Conservation (phyloP, 2,329 filamentous ascomycete species). For the Apiospora sp. region DNA sequence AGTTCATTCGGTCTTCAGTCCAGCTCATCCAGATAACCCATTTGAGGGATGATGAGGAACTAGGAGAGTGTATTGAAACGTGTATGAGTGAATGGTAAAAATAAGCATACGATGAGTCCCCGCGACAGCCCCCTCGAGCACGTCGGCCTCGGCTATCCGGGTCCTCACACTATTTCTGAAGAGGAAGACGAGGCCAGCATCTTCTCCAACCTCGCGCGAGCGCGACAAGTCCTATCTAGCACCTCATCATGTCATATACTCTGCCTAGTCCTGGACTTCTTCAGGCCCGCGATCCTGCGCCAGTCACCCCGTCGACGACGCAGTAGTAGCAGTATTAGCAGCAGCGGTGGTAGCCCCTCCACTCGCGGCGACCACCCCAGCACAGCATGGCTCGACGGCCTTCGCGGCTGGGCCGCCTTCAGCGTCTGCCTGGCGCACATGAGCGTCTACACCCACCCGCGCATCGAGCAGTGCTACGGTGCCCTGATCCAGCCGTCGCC, state of each 20-base stretch:
- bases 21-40: not conserved
- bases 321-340: not conserved
- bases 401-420: constrained; percentile 23
- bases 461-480: constrained; percentile 23
- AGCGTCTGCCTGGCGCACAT: constrained; percentile 18
- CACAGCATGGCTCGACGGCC: constrained; percentile 23
- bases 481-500: not conserved
- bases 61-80: not conserved
- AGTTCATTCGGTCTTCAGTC: not conserved
- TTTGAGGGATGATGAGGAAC: no score
- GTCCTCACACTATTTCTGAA: not conserved
- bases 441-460: constrained; percentile 23
- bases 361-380: not conserved
- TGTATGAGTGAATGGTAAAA: not conserved
- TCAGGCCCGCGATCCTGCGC: constrained; percentile 12
- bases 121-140: not conserved
- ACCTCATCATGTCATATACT: not conserved
- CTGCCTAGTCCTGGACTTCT: not conserved
- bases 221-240: not conserved
- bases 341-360: not conserved
- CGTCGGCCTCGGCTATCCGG: not conserved
- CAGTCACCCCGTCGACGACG: not conserved
- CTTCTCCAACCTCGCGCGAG: not conserved
- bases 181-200: not conserved
- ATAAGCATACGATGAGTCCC: not conserved